Percentiles rank a stretch among this genome's conserved stretches.
These are phyloP conservation scores for Arachnopeziza araneosa DNA, from an alignment of 2,329 filamentous ascomycete species.

Conservation along the genomic window DNA sequence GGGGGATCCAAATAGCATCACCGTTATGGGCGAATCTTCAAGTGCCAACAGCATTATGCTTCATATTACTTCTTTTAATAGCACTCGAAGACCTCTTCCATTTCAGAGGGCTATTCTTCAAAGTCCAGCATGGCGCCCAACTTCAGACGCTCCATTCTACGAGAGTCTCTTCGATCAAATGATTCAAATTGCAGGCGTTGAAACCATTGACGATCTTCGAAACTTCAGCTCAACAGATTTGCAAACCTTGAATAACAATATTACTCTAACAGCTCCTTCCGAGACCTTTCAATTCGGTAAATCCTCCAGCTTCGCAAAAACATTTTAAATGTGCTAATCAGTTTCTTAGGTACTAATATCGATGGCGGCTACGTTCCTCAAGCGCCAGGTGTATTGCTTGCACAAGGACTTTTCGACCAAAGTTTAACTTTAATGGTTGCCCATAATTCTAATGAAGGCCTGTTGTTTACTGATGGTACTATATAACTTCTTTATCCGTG, in stretches of 20 bases:
- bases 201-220: not conserved
- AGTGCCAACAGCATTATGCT: conserved; percentile 48
- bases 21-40: conserved; percentile 44
- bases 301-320: not conserved
- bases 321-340: not conserved
- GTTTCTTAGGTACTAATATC: not conserved
- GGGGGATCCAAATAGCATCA: conserved; percentile 44
- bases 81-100: not conserved
- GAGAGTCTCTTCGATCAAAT: not conserved
- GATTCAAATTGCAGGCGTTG: not conserved
- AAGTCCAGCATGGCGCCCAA: conserved; percentile 16
- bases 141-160: not conserved
- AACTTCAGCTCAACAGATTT: not conserved
- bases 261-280: not conserved
- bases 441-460: not conserved
- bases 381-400: not conserved
- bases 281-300: not conserved
- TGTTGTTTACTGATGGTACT: not conserved
- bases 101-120: conserved; percentile 36
- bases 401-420: not conserved
- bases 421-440: not conserved
- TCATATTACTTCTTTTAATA: conserved; percentile 42
- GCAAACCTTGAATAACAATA: not conserved
- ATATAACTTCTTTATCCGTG: not conserved
- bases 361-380: not conserved